phyloP scores from a whole-genome alignment of 805 yeast genomes.

The Kuraishia capsulata region DNA sequence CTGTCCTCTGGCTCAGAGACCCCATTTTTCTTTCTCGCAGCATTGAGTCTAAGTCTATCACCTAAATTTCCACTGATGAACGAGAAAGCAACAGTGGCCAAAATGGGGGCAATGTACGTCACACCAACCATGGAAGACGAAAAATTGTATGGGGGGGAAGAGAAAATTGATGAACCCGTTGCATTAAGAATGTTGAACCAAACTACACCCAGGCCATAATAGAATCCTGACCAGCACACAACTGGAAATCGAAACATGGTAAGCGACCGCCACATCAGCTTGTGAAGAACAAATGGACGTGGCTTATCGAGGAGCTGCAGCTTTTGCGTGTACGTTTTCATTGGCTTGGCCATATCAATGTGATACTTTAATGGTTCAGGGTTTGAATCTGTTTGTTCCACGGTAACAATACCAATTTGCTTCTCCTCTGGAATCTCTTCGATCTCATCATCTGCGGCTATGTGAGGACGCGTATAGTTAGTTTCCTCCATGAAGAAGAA shows the following conservation, averaged over 20 bases:
- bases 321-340: slow-evolving; percentile 14
- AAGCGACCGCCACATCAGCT: neutral
- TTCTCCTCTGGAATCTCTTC: slow-evolving; percentile 8
- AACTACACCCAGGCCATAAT: slow-evolving; percentile 38
- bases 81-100: neutral
- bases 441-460: slow-evolving; percentile 9
- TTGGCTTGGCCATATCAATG: neutral
- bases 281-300: slow-evolving; percentile 14
- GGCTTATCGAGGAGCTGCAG: slow-evolving; percentile 17
- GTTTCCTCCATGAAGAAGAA: slow-evolving; percentile 41
- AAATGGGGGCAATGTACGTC: neutral
- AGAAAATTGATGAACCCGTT: slow-evolving; percentile 34
- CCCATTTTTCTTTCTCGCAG: slow-evolving; percentile 22
- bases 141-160: slow-evolving; percentile 43
- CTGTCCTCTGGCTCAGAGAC: slow-evolving; percentile 48
- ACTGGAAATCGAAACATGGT: slow-evolving; percentile 37
- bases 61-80: neutral
- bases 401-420: slow-evolving; percentile 3
- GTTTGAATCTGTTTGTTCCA: neutral
- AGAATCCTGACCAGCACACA: slow-evolving; percentile 51
- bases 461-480: slow-evolving; percentile 20
- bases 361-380: neutral
- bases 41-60: neutral
- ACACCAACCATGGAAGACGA: slow-evolving; percentile 24
- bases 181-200: slow-evolving; percentile 42